These are phyloP conservation scores for Cryphonectria radicalis DNA, from an alignment of 2,329 filamentous ascomycete species.

Conservation along the genomic window DNA sequence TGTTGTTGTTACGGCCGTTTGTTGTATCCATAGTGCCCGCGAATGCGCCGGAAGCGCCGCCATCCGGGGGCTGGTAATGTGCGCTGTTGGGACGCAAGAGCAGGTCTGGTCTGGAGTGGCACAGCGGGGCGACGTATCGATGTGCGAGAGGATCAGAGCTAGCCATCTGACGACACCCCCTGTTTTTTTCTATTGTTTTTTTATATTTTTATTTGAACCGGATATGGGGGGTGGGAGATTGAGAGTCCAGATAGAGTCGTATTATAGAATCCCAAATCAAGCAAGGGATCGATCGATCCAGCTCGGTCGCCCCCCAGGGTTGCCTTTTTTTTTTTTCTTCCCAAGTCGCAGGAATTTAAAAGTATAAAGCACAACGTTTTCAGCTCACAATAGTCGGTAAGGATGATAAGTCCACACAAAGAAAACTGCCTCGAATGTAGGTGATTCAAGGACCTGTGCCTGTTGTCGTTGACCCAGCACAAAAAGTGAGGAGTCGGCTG, in stretches of 20 bases:
- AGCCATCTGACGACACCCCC: constrained; percentile 16
- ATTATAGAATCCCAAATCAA: not conserved
- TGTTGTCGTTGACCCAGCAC: not conserved
- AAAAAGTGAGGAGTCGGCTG: constrained; percentile 1
- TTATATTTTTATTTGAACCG: not conserved
- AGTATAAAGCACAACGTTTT: not conserved
- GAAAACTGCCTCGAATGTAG: not conserved
- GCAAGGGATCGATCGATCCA: not conserved
- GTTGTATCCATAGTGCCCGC: constrained; percentile 9
- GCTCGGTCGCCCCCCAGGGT: not conserved
- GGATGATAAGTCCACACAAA: not conserved
- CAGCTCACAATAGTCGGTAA: not conserved
- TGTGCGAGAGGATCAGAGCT: constrained; percentile 14
- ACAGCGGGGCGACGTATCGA: constrained; percentile 7
- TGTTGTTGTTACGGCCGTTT: not conserved
- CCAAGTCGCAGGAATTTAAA: not conserved
- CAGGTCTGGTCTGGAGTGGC: not conserved
- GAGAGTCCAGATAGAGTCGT: not conserved
- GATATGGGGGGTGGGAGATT: not conserved
- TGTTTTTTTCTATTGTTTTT: not conserved
- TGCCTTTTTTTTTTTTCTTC: not conserved
- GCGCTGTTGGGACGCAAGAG: not conserved
- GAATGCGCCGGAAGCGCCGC: constrained; percentile 3
- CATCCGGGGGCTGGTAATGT: constrained; percentile 6
- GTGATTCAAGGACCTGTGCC: not conserved